Evolutionary conservation across 176 grass and related monocot species (phyloP).

Genomic region (Zoysia pacifica): DNA sequence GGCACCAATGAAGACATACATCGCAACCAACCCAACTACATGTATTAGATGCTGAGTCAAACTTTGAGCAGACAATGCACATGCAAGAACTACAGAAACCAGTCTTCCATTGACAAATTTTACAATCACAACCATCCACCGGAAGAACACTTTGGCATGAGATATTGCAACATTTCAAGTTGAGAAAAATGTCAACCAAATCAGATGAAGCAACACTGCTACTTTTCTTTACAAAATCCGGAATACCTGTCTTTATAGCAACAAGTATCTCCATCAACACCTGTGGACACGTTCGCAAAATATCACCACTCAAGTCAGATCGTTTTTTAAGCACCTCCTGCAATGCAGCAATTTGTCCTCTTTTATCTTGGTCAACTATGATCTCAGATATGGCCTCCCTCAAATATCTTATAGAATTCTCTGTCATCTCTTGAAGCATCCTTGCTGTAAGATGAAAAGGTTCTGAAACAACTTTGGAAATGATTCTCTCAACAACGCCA

Average conservation of each 20-base stretch:
- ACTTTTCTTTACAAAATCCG: constrained; percentile 69
- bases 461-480: constrained; percentile 83
- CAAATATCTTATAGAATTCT: constrained; percentile 76
- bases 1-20: constrained; percentile 95
- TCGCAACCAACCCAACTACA: constrained; percentile 98
- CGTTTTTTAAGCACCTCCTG: constrained; percentile 78
- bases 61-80: constrained; percentile 83
- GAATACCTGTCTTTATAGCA: constrained; percentile 71
- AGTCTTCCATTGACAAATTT: constrained; percentile 58
- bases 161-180: constrained; percentile 80
- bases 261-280: constrained; percentile 83
- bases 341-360: constrained; percentile 53
- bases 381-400: constrained; percentile 91
- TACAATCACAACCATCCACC: constrained; percentile 84
- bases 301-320: constrained; percentile 65
- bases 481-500: constrained; percentile 77
- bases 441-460: constrained; percentile 77
- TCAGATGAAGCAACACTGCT: constrained; percentile 56
- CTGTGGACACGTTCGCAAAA: constrained; percentile 56
- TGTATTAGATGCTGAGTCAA: constrained; percentile 87
- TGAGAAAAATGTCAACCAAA: constrained; percentile 83
- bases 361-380: constrained; percentile 69
- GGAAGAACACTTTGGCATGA: constrained; percentile 72
- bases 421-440: constrained; percentile 98
- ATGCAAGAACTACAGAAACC: constrained; percentile 94